phyloP scores from a whole-genome alignment of 768 basidiomycete genomes.

The Guyanaporus albipodus region DNA sequence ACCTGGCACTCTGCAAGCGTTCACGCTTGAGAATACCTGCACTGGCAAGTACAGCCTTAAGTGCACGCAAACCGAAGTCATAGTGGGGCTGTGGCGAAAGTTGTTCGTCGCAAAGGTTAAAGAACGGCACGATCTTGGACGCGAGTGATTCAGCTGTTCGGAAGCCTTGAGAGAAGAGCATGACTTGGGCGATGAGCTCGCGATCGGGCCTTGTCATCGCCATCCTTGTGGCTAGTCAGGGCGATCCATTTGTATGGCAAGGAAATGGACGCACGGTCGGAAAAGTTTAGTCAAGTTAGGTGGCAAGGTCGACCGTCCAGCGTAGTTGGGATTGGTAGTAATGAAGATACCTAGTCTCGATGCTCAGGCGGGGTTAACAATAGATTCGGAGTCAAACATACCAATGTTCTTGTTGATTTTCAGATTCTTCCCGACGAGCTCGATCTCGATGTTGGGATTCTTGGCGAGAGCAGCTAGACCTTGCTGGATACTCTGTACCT shows the following conservation, averaged over 20 bases:
- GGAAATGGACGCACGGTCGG: conserved; percentile 64
- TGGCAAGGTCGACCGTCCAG: conserved; percentile 88
- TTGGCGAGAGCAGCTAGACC: conserved; percentile 80
- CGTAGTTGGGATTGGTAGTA: conserved; percentile 98
- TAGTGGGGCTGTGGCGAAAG: conserved; percentile 97
- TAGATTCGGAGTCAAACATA: conserved; percentile 22
- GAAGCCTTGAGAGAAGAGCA: conserved; percentile 99
- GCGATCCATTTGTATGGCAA: neutral
- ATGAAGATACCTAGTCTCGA: conserved; percentile 81
- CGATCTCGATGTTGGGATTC: conserved; percentile 88
- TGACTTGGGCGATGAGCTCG: conserved; percentile 98
- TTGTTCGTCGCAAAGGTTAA: conserved; percentile 97
- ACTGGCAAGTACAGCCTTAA: conserved; percentile 94
- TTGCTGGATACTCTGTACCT: conserved; percentile 98
- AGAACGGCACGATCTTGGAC: conserved; percentile 98
- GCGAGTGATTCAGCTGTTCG: conserved; percentile 96
- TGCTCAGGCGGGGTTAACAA: conserved; percentile 2
- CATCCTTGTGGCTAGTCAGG: conserved; percentile 55
- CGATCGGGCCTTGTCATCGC: conserved; percentile 99
- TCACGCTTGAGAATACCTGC: conserved; percentile 98
- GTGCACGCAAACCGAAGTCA: conserved; percentile 95
- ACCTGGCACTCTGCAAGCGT: conserved; percentile 52
- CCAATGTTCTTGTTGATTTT: conserved; percentile 95
- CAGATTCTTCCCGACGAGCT: conserved; percentile 90
- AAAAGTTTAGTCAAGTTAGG: conserved; percentile 91